Percentiles rank a stretch among this genome's conserved stretches.
phyloP scores from a whole-genome alignment of 306 rosid genomes.

The Acmispon strigosus region DNA sequence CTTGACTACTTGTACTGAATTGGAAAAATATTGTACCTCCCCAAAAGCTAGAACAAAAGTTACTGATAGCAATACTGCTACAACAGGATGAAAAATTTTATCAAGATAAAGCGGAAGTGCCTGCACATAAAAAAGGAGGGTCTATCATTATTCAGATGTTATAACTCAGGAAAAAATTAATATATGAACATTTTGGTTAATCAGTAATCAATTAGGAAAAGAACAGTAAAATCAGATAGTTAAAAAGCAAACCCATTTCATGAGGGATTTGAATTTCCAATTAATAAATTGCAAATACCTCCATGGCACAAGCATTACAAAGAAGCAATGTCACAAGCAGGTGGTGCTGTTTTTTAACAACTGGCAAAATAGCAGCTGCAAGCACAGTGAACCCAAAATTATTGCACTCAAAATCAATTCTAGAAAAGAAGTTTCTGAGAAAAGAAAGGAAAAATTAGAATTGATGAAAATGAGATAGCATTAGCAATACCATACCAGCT shows the following conservation, averaged over 20 bases:
- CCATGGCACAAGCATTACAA: conserved; percentile 91
- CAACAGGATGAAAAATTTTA: conserved; percentile 67
- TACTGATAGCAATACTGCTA: conserved; percentile 78
- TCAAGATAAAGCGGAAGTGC: conserved; percentile 89
- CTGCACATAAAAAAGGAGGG: conserved; percentile 40
- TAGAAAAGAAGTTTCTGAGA: too few species aligned
- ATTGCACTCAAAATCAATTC: too few species aligned
- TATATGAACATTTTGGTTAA: not conserved
- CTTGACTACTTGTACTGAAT: not conserved
- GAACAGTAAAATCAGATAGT: not conserved
- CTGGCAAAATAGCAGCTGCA: conserved; percentile 67
- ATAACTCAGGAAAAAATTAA: not conserved
- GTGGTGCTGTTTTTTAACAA: conserved; percentile 85
- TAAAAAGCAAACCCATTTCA: not conserved
- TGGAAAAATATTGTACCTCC: conserved; percentile 42
- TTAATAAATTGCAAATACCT: conserved; percentile 38
- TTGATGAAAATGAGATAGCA: too few species aligned
- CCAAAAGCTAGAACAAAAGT: conserved; percentile 84
- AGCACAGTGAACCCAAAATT: not conserved
- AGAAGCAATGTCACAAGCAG: conserved; percentile 78
- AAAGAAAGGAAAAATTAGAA: too few species aligned
- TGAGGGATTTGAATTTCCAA: not conserved
- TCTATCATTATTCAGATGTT: not conserved
- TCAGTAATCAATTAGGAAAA: not conserved
- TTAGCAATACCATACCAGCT: conserved; percentile 65